A percentile compares a stretch with the other conserved stretches of the same genome.
phyloP scores from a whole-genome alignment of 257 asterid species.

The Anisodus tanguticus region DNA sequence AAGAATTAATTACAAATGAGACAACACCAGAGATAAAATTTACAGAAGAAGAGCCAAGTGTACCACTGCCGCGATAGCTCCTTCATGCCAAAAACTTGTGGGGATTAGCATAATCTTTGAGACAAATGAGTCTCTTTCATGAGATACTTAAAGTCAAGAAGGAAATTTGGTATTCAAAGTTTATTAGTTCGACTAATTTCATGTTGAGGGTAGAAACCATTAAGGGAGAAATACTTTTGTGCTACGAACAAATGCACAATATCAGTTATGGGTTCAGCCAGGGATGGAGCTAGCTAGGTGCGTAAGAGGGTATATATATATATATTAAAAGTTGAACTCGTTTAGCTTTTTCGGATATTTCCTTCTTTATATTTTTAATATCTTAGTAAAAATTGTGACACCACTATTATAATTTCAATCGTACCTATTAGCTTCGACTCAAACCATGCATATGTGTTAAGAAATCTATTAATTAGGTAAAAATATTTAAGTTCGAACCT shows the following conservation, averaged over 20 bases:
- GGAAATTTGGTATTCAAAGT: neutral
- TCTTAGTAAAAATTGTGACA: too few species aligned
- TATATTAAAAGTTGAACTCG: too few species aligned
- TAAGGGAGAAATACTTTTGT: neutral
- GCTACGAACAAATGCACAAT: too few species aligned
- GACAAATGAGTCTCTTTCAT: neutral
- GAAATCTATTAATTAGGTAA: neutral
- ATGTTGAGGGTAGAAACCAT: neutral
- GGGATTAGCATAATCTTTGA: neutral
- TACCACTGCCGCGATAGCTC: neutral
- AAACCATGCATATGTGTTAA: neutral
- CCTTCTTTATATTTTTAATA: too few species aligned
- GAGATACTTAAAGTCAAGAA: neutral
- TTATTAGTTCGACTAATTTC: neutral
- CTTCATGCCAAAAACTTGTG: neutral
- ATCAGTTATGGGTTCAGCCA: too few species aligned
- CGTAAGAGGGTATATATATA: too few species aligned
- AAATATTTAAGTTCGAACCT: neutral
- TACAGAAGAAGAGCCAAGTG: neutral
- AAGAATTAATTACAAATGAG: neutral
- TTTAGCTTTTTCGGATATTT: too few species aligned
- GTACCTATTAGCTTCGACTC: too few species aligned
- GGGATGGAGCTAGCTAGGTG: too few species aligned
- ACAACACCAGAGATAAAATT: neutral
- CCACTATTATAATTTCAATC: too few species aligned